These are phyloP conservation scores for Pinus tabuliformis DNA, from an alignment of 75 land plant species.

Conservation along the genomic window DNA sequence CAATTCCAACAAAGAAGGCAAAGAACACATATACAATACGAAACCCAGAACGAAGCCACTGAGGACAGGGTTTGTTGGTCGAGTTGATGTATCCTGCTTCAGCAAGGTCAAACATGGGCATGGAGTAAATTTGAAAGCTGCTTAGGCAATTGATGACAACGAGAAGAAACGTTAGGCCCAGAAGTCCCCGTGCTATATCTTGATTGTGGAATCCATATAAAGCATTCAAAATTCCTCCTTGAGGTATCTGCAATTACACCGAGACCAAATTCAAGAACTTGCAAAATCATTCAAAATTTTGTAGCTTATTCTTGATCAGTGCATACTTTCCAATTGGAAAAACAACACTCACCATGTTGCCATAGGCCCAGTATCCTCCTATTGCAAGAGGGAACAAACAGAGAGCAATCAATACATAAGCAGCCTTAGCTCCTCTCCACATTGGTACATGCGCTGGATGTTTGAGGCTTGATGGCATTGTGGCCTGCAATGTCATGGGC, in stretches of 20 bases:
- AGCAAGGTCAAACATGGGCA: slow-evolving; percentile 91
- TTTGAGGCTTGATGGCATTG: slow-evolving; percentile 92
- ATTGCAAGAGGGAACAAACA: slow-evolving; percentile 90
- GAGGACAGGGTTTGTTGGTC: slow-evolving; percentile 56
- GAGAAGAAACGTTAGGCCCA: slow-evolving; percentile 53
- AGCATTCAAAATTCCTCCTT: slow-evolving; percentile 57
- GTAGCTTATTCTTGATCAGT: background rate
- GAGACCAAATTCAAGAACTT: background rate
- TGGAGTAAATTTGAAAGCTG: slow-evolving; percentile 84
- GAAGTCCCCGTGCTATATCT: slow-evolving; percentile 37
- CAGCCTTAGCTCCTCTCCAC: slow-evolving; percentile 96
- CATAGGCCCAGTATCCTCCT: slow-evolving; percentile 93
- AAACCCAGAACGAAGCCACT: slow-evolving; percentile 45
- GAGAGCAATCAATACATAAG: slow-evolving; percentile 69
- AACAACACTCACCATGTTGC: slow-evolving; percentile 60
- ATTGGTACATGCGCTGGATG: slow-evolving; percentile 87
- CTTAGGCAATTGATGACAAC: slow-evolving; percentile 76
- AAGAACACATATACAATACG: slow-evolving; percentile 41
- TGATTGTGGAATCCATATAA: slow-evolving; percentile 45
- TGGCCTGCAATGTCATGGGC: slow-evolving; percentile 47
- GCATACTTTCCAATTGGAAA: background rate
- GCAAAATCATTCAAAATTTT: background rate
- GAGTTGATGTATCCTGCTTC: slow-evolving; percentile 54
- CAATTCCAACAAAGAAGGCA: slow-evolving; percentile 65
- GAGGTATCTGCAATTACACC: slow-evolving; percentile 58